Percentiles rank a stretch among this genome's conserved stretches.
Evolutionary conservation across 2,329 filamentous ascomycete genomes (phyloP).

Genomic region (Talaromyces islandicus): DNA sequence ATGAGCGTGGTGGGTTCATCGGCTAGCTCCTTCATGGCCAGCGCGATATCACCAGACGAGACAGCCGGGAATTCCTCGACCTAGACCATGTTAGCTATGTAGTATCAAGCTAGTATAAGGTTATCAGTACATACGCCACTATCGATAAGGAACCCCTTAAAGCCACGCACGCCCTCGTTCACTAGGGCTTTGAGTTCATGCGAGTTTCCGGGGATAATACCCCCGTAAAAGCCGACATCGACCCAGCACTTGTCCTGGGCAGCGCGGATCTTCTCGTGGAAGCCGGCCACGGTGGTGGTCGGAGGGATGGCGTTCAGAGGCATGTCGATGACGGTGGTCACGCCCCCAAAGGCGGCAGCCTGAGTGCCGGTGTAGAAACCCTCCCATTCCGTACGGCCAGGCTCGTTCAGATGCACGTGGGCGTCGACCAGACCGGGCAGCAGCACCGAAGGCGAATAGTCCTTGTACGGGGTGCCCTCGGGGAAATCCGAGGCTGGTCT

Average conservation of each 20-base stretch:
- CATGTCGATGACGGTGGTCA: constrained; percentile 97
- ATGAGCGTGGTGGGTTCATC: constrained; percentile 84
- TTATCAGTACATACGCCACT: constrained; percentile 66
- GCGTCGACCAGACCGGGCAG: constrained; percentile 92
- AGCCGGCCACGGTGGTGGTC: constrained; percentile 77
- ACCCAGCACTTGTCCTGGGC: constrained; percentile 91
- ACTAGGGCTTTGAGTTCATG: constrained; percentile 73
- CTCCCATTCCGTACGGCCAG: constrained; percentile 95
- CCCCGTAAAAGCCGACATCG: constrained; percentile 97
- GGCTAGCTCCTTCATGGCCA: constrained; percentile 75
- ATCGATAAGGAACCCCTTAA: constrained; percentile 97
- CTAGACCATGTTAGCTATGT: constrained; percentile 36
- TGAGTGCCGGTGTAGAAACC: constrained; percentile 93
- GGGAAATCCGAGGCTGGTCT: constrained; percentile 74
- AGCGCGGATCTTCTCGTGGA: constrained; percentile 80
- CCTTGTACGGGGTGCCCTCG: constrained; percentile 63
- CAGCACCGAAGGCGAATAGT: constrained; percentile 79
- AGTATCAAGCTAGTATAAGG: constrained; percentile 12
- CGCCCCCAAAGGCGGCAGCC: constrained; percentile 89
- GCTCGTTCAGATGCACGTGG: constrained; percentile 96
- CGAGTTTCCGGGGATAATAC: constrained; percentile 84
- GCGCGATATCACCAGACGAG: constrained; percentile 68
- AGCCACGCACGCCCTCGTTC: constrained; percentile 79
- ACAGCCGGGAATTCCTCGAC: constrained; percentile 95
- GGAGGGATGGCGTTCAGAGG: constrained; percentile 94